phyloP scores from a whole-genome alignment of 805 yeast genomes.

The Wickerhamiella sorbophila region DNA sequence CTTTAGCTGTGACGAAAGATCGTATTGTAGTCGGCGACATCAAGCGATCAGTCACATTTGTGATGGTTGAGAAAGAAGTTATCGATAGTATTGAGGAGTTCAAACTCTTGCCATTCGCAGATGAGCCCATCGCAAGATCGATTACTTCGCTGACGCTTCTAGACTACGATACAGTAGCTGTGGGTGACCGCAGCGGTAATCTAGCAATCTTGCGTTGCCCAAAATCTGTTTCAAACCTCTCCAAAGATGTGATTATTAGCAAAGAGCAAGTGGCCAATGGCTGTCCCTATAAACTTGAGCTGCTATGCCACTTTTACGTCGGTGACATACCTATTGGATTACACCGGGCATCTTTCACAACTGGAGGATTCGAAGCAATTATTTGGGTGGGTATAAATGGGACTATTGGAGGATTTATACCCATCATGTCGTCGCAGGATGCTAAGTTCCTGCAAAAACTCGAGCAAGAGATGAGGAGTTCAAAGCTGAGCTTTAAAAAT shows the following conservation, averaged over 20 bases:
- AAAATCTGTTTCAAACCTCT: conserved; percentile 34
- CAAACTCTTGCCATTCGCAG: conserved; percentile 46
- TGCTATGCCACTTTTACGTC: conserved; percentile 43
- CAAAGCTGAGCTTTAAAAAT: conserved; percentile 14
- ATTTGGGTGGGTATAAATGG: conserved; percentile 73
- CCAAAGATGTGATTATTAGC: conserved; percentile 24
- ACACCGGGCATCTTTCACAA: conserved; percentile 36
- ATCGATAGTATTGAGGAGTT: conserved; percentile 31
- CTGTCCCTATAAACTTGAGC: conserved; percentile 30
- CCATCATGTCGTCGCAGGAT: conserved; percentile 50
- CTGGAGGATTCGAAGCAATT: conserved; percentile 53
- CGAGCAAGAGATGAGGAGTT: conserved; percentile 29
- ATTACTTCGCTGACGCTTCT: conserved; percentile 44
- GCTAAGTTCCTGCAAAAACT: conserved; percentile 41
- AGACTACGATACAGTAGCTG: conserved; percentile 63
- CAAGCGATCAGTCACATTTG: conserved; percentile 45
- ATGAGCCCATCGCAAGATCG: conserved; percentile 55
- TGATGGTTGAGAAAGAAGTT: conserved; percentile 27
- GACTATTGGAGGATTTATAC: conserved; percentile 57
- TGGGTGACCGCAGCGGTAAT: conserved; percentile 84
- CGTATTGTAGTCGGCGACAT: conserved; percentile 62
- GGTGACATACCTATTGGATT: conserved; percentile 62
- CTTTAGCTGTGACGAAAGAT: conserved; percentile 40
- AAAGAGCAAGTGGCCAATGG: conserved; percentile 33
- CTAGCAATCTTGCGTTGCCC: conserved; percentile 53